A percentile compares a stretch with the other conserved stretches of the same genome.
phyloP scores from a whole-genome alignment of 1,284 basidiomycete genomes.

The Termitomyces sp. region DNA sequence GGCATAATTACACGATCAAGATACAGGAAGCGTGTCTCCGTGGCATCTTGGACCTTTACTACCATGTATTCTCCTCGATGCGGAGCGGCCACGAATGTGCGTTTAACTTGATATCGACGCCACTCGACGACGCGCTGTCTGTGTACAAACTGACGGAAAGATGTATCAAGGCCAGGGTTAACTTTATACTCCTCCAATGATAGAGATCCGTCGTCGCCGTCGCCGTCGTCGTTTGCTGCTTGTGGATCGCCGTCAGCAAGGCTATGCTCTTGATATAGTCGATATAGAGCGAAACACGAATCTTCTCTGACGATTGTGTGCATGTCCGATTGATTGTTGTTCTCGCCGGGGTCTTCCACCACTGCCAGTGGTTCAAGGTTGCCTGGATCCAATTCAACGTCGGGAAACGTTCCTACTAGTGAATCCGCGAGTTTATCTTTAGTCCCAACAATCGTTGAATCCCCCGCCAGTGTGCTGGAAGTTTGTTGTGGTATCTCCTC shows the following conservation, averaged over 20 bases:
- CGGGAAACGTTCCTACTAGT: neutral
- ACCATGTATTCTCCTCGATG: conserved; percentile 3
- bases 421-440: neutral
- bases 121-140: conserved; percentile 2
- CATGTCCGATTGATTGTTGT: neutral
- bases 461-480: neutral
- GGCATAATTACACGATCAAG: neutral
- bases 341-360: neutral
- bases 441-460: neutral
- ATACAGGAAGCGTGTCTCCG: neutral
- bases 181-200: neutral
- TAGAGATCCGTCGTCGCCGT: neutral
- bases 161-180: neutral
- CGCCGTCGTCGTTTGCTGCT: neutral
- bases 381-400: neutral
- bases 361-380: no score
- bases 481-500: neutral
- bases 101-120: conserved; percentile 3
- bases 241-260: no score
- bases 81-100: neutral
- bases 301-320: no score
- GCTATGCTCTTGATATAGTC: neutral
- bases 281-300: neutral
- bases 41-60: neutral
- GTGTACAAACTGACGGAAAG: neutral